A percentile compares a stretch with the other conserved stretches of the same genome.
Conservation (phyloP, 495 filamentous ascomycete genomes). For the Neurospora discreta region DNA sequence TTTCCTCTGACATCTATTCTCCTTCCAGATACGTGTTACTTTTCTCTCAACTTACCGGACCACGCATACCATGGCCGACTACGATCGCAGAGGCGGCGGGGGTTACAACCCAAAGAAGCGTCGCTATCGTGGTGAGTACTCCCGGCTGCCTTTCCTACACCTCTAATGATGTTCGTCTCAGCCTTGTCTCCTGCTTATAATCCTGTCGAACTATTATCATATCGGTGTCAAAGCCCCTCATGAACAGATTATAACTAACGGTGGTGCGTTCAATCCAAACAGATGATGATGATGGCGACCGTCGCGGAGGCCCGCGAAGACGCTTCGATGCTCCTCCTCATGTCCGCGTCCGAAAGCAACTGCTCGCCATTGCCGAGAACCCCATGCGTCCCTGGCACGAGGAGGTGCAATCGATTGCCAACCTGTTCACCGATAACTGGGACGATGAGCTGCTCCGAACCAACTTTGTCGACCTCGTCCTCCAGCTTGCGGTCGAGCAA, state of each 20-base stretch:
- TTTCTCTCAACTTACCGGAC: neutral
- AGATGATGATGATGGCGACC: conserved; percentile 56
- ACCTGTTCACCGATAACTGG: conserved; percentile 63
- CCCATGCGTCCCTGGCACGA: conserved; percentile 72
- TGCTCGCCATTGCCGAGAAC: conserved; percentile 78
- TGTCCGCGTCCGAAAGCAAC: conserved; percentile 66
- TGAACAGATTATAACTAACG: neutral
- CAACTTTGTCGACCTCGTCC: conserved; percentile 56
- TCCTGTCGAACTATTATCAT: neutral
- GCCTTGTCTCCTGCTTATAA: neutral
- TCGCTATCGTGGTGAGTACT: conserved; percentile 37
- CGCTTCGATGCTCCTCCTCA: conserved; percentile 69
- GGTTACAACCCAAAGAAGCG: conserved; percentile 56
- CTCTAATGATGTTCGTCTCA: neutral
- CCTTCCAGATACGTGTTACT: neutral
- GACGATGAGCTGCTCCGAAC: conserved; percentile 56
- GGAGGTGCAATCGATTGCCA: conserved; percentile 65
- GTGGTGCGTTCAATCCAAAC: neutral
- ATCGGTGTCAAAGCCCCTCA: neutral
- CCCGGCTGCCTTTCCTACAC: neutral
- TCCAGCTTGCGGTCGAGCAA: conserved; percentile 78
- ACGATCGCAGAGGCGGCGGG: conserved; percentile 52
- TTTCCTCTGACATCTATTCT: neutral
- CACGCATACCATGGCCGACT: conserved; percentile 52
- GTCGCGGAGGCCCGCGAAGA: conserved; percentile 61